Conservation (phyloP, 176 grass and related monocot genomes). For the Pharus latifolius region DNA sequence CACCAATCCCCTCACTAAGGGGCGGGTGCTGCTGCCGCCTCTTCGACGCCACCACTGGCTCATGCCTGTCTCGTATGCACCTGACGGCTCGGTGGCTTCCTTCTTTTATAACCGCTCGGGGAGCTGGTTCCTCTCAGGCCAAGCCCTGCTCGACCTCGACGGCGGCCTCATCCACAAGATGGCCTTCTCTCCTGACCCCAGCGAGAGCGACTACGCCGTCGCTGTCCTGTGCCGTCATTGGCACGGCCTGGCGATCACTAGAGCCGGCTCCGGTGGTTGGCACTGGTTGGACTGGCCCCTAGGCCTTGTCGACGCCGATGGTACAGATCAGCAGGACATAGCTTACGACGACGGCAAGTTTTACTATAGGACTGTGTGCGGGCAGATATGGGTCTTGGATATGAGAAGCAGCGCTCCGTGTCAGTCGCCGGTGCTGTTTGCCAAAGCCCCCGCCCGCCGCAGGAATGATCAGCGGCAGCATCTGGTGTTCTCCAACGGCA, state of each 20-base stretch:
- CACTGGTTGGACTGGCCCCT: neutral
- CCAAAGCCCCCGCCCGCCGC: neutral
- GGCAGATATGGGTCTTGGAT: neutral
- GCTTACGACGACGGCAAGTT: neutral
- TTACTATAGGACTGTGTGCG: neutral
- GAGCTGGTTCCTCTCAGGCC: neutral
- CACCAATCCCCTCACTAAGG: neutral
- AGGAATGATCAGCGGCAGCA: neutral
- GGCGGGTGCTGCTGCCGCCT: neutral
- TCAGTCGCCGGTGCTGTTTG: neutral
- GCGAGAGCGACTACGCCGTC: neutral
- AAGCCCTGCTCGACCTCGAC: neutral
- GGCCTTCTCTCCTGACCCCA: neutral
- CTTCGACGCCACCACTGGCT: too few relatives aligned
- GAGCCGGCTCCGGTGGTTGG: neutral
- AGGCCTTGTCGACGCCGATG: neutral
- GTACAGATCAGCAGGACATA: neutral
- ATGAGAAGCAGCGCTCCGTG: neutral
- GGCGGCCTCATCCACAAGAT: neutral
- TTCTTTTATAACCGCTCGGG: too few relatives aligned
- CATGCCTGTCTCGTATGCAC: neutral
- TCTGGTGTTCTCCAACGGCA: neutral
- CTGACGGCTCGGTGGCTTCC: neutral
- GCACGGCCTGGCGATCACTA: neutral
- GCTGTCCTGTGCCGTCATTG: neutral